Evolutionary conservation across 2,329 filamentous ascomycete genomes (phyloP), one percentile per base, ranked within the genome.

Genomic region (Sarocladium kiliense): DNA sequence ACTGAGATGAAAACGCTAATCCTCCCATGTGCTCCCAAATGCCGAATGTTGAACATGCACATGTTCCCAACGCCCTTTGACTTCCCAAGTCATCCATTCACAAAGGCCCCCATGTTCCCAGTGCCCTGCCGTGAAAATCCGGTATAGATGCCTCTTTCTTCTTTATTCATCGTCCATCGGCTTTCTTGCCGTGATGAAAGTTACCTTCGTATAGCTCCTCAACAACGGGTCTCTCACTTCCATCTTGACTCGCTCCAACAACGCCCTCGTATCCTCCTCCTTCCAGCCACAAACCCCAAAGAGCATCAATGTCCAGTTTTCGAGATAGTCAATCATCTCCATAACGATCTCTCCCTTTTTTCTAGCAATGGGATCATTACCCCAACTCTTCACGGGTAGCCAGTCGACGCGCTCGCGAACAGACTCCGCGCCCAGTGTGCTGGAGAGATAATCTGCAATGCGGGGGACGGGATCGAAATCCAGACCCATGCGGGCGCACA

Each of bases 341-440:
- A 66, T 66, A 34, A 74, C 59, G 18, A 74, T 56, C 16, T 61
- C 64, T 39, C 73, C 73, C 37, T 73, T 73, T 34, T 63, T 63
- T 26, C 64, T 63, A 58, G 69, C 65, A 54, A 73, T 65, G 7
- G 71, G 67, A 51, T 77, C 74, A 23, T 65, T 64, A 0, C 71
- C 70, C 68, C 73, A 74, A 34, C 64, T 63, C 11, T 70, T 68
- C 19, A 76, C 60, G 1, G 74, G 74, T 25, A 77, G 57, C 60
- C 74, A 72, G 58, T 77, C 72, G 19, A 65, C 70, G 12, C 70
- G 64, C 58, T 76, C 71, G 0, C 68, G 64, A 19, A 74, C 67
- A 30, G 62, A 64, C 47, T 74, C 73, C 54, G 74, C 74, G n/a
- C 72, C 73, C 3, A 71, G 59, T 14, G n/a, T 16, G 0, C 67